These are phyloP conservation scores for Crepidotus variabilis DNA, from an alignment of 768 basidiomycete species.

Conservation along the genomic window DNA sequence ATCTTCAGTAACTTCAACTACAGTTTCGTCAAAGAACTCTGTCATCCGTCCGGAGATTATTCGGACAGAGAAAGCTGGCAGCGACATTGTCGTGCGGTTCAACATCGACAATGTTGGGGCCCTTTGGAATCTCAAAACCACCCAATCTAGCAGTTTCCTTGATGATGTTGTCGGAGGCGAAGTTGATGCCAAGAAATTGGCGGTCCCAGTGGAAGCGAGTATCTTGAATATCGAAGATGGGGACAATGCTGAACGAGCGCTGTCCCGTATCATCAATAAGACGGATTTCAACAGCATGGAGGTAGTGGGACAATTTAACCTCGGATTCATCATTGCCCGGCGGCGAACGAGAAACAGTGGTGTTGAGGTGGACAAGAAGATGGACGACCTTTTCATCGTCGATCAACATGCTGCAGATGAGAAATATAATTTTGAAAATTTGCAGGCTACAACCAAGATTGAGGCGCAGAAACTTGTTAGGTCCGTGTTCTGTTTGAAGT, in stretches of 20 bases:
- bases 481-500: slow-evolving; percentile 37
- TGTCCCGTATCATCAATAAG: slow-evolving; percentile 85
- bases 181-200: slow-evolving; percentile 1
- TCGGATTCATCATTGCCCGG: slow-evolving; percentile 88
- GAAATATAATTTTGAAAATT: slow-evolving; percentile 95
- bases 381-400: slow-evolving; percentile 94
- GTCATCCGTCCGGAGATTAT: slow-evolving; percentile 37
- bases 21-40: slow-evolving; percentile 7
- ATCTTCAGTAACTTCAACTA: slow-evolving; percentile 10
- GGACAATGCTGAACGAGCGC: slow-evolving; percentile 54
- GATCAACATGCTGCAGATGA: slow-evolving; percentile 98
- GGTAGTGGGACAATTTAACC: slow-evolving; percentile 91
- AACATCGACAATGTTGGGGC: slow-evolving; percentile 20
- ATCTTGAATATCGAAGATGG: slow-evolving; percentile 44
- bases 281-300: slow-evolving; percentile 82
- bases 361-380: slow-evolving; percentile 11
- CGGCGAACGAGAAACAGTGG: slow-evolving; percentile 32
- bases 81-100: slow-evolving; percentile 25
- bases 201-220: slow-evolving; percentile 33
- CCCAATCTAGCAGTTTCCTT: no score
- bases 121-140: slow-evolving; percentile 12
- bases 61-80: slow-evolving; percentile 22
- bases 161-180: background rate
- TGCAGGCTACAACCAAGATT: slow-evolving; percentile 89
- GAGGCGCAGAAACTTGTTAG: slow-evolving; percentile 80